These are phyloP conservation scores for Xylariomycetidae sp. DNA, from an alignment of 2,329 filamentous ascomycete genomes.

Conservation along the genomic window DNA sequence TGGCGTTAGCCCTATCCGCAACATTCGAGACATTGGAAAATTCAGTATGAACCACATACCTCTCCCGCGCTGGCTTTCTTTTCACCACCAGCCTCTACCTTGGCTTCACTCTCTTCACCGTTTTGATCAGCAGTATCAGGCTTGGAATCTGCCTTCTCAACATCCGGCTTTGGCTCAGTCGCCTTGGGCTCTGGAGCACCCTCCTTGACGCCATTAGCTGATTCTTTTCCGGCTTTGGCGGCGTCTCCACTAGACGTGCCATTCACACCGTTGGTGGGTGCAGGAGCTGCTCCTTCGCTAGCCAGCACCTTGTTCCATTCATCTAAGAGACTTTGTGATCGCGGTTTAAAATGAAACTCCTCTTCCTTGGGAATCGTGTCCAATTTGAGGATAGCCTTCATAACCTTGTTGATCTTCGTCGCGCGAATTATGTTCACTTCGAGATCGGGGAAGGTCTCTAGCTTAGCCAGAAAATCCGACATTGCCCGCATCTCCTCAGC, in stretches of 20 bases:
- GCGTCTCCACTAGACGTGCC: slow-evolving; percentile 33
- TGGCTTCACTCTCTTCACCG: slow-evolving; percentile 34
- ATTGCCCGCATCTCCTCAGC: slow-evolving; percentile 78
- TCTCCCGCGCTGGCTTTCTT: slow-evolving; percentile 27
- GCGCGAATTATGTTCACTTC: slow-evolving; percentile 83
- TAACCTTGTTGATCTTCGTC: slow-evolving; percentile 98
- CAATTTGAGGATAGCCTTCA: slow-evolving; percentile 90
- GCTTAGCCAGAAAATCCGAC: slow-evolving; percentile 71
- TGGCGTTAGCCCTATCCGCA: too few species aligned
- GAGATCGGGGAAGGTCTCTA: slow-evolving; percentile 75
- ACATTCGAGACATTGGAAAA: too few species aligned
- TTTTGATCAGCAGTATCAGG: slow-evolving; percentile 29
- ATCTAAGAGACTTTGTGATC: slow-evolving; percentile 73
- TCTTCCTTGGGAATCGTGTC: slow-evolving; percentile 81
- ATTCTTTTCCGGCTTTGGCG: slow-evolving; percentile 27
- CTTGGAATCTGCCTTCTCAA: slow-evolving; percentile 25
- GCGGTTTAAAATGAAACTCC: slow-evolving; percentile 82
- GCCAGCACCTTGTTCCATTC: slow-evolving; percentile 86
- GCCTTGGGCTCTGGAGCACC: neutral
- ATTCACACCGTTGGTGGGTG: slow-evolving; percentile 44
- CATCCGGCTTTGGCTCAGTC: slow-evolving; percentile 16
- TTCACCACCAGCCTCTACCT: slow-evolving; percentile 15
- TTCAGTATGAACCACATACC: slow-evolving; percentile 17
- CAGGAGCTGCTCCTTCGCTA: slow-evolving; percentile 43
- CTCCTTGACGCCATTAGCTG: slow-evolving; percentile 27